Evolutionary conservation across 257 asterid genomes (phyloP).

Genomic region (Mitragyna speciosa): DNA sequence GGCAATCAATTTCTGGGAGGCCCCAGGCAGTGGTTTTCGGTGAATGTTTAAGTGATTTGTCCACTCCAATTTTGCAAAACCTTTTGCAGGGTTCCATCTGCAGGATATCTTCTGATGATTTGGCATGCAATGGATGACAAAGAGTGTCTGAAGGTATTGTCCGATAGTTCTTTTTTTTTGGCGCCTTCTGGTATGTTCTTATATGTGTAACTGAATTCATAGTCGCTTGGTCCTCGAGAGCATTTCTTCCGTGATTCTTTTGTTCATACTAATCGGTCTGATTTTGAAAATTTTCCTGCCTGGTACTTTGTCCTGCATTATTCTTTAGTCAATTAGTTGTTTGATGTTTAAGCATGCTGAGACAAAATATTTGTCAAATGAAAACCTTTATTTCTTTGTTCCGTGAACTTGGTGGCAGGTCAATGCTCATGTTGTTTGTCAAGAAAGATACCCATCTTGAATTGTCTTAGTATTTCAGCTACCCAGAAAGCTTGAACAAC

Average conservation of each 20-base stretch:
- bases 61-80: conserved; percentile 36
- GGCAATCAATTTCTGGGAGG: conserved; percentile 47
- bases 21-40: conserved; percentile 60
- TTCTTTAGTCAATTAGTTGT: background rate
- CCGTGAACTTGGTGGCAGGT: conserved; percentile 2
- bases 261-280: background rate
- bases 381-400: background rate
- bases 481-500: background rate
- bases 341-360: background rate
- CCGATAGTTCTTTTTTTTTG: background rate
- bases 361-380: background rate
- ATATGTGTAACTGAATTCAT: conserved; percentile 1
- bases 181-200: background rate
- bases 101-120: conserved; percentile 29
- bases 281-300: background rate
- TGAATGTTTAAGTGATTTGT: conserved; percentile 38
- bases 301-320: background rate
- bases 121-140: background rate
- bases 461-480: background rate
- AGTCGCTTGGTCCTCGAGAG: background rate
- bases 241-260: no score
- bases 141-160: background rate
- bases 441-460: background rate
- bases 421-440: background rate
- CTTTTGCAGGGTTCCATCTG: conserved; percentile 34